Conservation (phyloP, 23 red algal genomes). For the Porphyridium purpureum region DNA sequence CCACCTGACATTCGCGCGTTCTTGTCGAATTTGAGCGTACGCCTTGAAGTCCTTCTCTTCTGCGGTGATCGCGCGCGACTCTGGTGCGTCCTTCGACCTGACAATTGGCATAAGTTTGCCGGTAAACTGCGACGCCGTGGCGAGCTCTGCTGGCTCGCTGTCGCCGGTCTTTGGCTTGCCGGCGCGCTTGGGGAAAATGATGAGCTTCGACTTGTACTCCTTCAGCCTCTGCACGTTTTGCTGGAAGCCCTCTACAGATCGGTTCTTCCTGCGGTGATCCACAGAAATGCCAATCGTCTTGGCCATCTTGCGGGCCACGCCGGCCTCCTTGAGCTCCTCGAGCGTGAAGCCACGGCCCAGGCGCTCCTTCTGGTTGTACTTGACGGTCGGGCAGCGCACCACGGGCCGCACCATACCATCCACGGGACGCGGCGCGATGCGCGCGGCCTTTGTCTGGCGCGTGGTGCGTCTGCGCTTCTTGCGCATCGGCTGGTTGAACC, state of each 20-base stretch:
- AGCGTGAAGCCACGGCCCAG: conserved; percentile 90
- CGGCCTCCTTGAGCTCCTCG: conserved; percentile 83
- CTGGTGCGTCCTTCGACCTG: conserved; percentile 8
- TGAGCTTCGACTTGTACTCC: conserved; percentile 91
- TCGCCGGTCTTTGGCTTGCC: conserved; percentile 76
- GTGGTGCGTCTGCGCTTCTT: conserved; percentile 89
- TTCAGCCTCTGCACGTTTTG: conserved; percentile 85
- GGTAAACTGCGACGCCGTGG: conserved; percentile 31
- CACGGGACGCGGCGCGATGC: conserved; percentile 66
- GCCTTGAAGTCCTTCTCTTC: conserved; percentile 47
- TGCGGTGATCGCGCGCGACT: conserved; percentile 58
- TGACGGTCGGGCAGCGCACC: conserved; percentile 72
- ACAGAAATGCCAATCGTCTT: conserved; percentile 91
- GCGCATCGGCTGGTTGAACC: conserved; percentile 98
- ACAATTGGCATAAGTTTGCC: conserved; percentile 64
- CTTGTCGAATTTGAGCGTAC: conserved; percentile 56
- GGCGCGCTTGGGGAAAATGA: conserved; percentile 72
- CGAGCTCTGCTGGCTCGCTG: conserved; percentile 39
- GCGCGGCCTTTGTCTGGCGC: too few relatives aligned
- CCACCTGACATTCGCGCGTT: conserved; percentile 29
- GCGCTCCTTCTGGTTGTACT: conserved; percentile 72
- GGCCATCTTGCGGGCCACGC: conserved; percentile 39
- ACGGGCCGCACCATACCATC: conserved; percentile 77
- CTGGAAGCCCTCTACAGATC: conserved; percentile 64
- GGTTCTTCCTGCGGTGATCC: conserved; percentile 78